Evolutionary conservation across 2,329 filamentous ascomycete genomes (phyloP).

Genomic region (Aspergillus fumigatiaffinis): DNA sequence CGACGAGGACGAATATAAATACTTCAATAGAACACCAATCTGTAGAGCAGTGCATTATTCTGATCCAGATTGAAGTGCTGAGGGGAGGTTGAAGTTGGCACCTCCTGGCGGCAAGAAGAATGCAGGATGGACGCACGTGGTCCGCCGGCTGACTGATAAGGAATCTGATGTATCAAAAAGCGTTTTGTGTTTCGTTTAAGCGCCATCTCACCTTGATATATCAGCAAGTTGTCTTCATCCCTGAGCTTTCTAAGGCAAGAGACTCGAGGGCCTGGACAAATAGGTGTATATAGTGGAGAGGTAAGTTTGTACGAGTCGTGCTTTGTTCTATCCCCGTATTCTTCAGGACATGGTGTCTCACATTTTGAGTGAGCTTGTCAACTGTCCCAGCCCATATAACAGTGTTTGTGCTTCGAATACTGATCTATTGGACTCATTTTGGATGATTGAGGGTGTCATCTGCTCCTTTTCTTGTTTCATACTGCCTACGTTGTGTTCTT

Average conservation of each 20-base stretch:
- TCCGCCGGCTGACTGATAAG: neutral
- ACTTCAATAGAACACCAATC: neutral
- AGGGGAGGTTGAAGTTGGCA: neutral
- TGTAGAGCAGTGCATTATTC: neutral
- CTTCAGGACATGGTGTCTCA: neutral
- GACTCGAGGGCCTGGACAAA: neutral
- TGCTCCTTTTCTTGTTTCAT: too few species aligned
- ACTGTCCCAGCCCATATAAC: too few species aligned
- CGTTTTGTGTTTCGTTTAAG: neutral
- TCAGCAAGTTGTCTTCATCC: neutral
- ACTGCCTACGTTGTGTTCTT: too few species aligned
- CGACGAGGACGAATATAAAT: neutral
- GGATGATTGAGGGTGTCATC: too few species aligned
- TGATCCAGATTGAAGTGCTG: neutral
- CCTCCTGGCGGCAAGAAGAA: neutral
- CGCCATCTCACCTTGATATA: neutral
- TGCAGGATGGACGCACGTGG: neutral
- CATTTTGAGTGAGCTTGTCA: too few species aligned
- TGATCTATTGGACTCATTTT: too few species aligned
- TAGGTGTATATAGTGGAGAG: neutral
- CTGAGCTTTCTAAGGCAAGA: neutral
- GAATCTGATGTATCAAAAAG: constrained; percentile 1
- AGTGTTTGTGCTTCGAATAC: too few species aligned
- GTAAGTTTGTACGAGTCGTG: neutral
- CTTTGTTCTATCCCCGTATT: neutral